Base-by-base conservation (phyloP, 2,329 filamentous ascomycete genomes). In the Colletotrichum trifolii region DNA sequence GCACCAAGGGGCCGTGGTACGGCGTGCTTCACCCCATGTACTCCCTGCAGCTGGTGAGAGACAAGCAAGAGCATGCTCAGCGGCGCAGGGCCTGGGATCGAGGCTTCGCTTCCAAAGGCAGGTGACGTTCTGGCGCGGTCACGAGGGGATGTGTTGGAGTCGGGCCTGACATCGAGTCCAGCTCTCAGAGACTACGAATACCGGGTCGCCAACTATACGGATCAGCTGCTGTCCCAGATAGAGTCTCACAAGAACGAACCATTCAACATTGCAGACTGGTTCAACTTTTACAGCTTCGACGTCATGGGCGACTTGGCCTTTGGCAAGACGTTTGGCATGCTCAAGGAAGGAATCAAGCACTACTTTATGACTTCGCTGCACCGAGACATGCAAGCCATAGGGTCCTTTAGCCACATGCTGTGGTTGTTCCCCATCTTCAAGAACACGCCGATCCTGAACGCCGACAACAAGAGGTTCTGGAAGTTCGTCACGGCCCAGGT, bases 231-330 rank as follows among this genome's bases (percentile, higher is more conserved):
- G 1, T 54, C 66, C 6, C 63, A 71, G 15, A 69, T 77, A 12
- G 54, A 71, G 10, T 54, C 64, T 8, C 40, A 71, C 4, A 54
- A 69, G 9, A 71, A 72, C 1, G 54, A 57, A 6, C 59, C 70
- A 0, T 58, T 78, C 6, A 69, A 80, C 43, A 70, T 72, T 4
- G 69, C 75, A 0, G 64, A 70, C 4, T 76, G 74, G 73, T 75
- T 76, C 62, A 75, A 73, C 57, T 77, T 76, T 48, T 77, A 75
- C 54, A 73, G 73, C 66, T 79, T 79, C 43, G 78, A 80, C 17
- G 72, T 80, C 6, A 79, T 81, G 79, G 78, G 77, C 2, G 76
- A 81, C 52, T 69, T 81, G 42, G 78, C 75, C 5, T 81, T 81
- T 48, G 77, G 75, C 1, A 71, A 73, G 36, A 69, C 71, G 6